Conservation (phyloP, 2,329 filamentous ascomycete species). For the Didymella pinodella region DNA sequence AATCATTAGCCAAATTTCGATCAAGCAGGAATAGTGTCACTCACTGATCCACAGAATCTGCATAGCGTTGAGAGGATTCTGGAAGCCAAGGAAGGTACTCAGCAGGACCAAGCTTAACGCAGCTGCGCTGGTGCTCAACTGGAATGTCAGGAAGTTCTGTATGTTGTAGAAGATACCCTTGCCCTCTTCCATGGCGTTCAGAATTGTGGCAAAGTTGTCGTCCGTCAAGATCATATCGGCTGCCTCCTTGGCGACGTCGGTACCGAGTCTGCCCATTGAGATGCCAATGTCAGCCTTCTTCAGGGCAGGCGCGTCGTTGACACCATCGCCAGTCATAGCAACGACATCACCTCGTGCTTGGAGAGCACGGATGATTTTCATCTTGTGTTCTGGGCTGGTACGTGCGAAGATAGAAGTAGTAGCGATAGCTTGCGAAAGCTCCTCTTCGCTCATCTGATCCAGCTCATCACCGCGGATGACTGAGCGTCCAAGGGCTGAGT, state of each 20-base stretch:
- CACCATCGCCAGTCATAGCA: conserved; percentile 98
- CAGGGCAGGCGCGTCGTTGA: conserved; percentile 94
- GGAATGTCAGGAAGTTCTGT: conserved; percentile 98
- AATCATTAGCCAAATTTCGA: background rate
- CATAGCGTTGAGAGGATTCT: conserved; percentile 97
- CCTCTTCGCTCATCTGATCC: conserved; percentile 87
- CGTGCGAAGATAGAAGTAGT: conserved; percentile 94
- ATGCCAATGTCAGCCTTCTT: conserved; percentile 99
- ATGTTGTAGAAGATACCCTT: conserved; percentile 99
- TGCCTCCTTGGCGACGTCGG: conserved; percentile 95
- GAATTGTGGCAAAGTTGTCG: conserved; percentile 89
- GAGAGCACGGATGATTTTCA: conserved; percentile 93
- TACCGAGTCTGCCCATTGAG: conserved; percentile 93
- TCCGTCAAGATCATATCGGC: conserved; percentile 93
- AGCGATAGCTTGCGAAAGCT: conserved; percentile 83
- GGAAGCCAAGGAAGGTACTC: conserved; percentile 91
- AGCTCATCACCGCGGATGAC: conserved; percentile 90
- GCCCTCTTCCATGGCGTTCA: conserved; percentile 96
- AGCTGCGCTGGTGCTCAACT: conserved; percentile 95
- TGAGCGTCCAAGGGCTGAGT: conserved; percentile 65
- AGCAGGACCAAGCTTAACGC: conserved; percentile 89
- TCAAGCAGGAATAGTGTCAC: conserved; percentile 48
- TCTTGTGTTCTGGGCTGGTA: conserved; percentile 95
- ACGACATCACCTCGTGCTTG: conserved; percentile 95
- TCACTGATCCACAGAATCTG: conserved; percentile 99